Conservation (phyloP, 2,329 filamentous ascomycete species). For the Alternaria rosae region DNA sequence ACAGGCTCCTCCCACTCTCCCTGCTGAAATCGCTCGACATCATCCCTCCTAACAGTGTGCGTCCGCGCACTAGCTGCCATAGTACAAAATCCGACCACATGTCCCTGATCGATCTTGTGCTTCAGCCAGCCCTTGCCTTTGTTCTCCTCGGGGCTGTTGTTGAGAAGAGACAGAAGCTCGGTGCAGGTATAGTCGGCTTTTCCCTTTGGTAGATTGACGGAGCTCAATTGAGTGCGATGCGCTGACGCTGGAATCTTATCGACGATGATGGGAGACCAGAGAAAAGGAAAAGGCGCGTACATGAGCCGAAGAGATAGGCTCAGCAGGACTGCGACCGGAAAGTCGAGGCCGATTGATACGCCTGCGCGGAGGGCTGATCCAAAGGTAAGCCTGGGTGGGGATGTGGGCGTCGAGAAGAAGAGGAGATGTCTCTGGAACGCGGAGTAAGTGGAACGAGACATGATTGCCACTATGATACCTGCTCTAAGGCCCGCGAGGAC, state of each 20-base stretch:
- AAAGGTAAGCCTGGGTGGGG: conserved; percentile 28
- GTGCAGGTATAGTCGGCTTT: conserved; percentile 28
- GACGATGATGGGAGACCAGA: conserved; percentile 25
- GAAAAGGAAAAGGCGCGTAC: conserved; percentile 26
- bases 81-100: conserved; percentile 30
- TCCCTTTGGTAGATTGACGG: conserved; percentile 7
- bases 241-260: conserved; percentile 22
- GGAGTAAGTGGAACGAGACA: conserved; percentile 25
- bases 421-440: conserved; percentile 31
- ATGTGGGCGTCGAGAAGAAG: conserved; percentile 33
- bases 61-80: conserved; percentile 28
- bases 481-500: too few relatives aligned
- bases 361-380: conserved; percentile 25
- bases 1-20: conserved; percentile 31
- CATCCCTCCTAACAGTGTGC: conserved; percentile 27
- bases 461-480: neutral
- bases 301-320: conserved; percentile 28
- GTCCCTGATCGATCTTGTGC: conserved; percentile 29
- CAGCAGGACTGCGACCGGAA: conserved; percentile 28
- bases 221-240: conserved; percentile 27
- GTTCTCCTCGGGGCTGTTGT: neutral
- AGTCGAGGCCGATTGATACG: conserved; percentile 27
- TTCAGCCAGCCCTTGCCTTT: conserved; percentile 18
- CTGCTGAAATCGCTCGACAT: conserved; percentile 30
- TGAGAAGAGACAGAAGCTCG: conserved; percentile 21